These are phyloP conservation scores for Penicillium sp. DNA, from an alignment of 2,329 filamentous ascomycete species.

Conservation along the genomic window DNA sequence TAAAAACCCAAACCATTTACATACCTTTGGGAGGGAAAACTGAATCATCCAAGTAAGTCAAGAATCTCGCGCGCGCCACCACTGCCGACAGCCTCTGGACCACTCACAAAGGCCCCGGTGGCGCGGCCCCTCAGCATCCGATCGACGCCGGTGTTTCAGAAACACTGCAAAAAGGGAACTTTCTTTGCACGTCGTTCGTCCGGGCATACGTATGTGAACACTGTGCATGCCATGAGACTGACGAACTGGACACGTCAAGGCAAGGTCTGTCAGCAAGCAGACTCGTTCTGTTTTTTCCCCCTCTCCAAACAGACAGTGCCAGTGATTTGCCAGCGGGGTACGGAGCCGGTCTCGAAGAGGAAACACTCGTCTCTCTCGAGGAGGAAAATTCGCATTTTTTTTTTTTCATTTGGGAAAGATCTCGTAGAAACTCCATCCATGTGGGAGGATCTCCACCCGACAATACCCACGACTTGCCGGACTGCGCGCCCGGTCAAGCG, in stretches of 20 bases:
- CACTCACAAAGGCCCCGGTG: neutral
- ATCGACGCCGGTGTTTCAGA: slow-evolving; percentile 5
- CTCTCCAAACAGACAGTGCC: neutral
- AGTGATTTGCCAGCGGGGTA: neutral
- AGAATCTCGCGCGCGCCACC: neutral
- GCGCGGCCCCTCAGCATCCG: slow-evolving; percentile 1
- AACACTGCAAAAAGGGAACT: neutral
- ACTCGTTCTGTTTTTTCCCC: neutral
- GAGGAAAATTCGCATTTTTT: neutral
- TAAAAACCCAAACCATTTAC: neutral
- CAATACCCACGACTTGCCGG: slow-evolving; percentile 11
- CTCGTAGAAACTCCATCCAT: neutral
- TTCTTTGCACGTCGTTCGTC: neutral
- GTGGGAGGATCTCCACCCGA: neutral
- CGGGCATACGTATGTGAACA: too few relatives aligned
- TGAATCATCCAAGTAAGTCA: too few relatives aligned
- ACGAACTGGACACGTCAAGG: neutral
- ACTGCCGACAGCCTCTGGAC: neutral
- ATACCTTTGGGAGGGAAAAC: neutral
- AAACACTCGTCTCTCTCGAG: neutral
- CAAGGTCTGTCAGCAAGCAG: neutral
- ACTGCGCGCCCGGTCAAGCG: slow-evolving; percentile 6
- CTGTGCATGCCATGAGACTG: too few relatives aligned
- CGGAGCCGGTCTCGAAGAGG: neutral
- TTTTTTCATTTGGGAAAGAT: neutral